These are phyloP conservation scores for Acanthamoeba polyphaga DNA, from an alignment of 208 protist species.

Conservation along the genomic window DNA sequence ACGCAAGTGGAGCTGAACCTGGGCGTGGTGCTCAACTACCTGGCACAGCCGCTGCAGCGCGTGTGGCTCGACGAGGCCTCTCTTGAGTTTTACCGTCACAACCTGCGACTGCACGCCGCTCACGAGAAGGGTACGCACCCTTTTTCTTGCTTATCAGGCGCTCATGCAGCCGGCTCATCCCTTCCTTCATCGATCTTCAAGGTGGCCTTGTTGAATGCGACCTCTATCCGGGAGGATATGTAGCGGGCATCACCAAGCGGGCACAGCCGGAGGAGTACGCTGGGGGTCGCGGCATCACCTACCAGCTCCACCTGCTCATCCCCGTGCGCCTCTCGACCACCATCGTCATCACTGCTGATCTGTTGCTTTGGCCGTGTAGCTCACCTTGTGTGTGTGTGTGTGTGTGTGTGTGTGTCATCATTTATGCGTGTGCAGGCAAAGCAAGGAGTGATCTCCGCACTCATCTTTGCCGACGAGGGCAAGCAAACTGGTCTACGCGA, in stretches of 20 bases:
- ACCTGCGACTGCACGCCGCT: not conserved
- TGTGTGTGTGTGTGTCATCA: not conserved
- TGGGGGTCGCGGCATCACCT: not conserved
- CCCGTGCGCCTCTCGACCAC: not conserved
- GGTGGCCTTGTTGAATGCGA: conserved; percentile 9
- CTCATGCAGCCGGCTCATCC: no score
- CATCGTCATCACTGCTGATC: not conserved
- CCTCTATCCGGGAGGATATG: not conserved
- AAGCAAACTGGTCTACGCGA: not conserved
- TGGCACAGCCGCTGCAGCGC: not conserved
- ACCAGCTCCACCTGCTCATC: conserved; percentile 8
- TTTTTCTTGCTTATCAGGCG: no score
- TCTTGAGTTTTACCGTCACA: conserved; percentile 27
- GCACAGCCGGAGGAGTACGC: not conserved
- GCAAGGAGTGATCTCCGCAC: not conserved
- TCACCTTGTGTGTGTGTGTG: not conserved
- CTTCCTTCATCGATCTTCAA: not conserved
- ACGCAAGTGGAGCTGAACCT: not conserved
- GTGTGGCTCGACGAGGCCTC: conserved; percentile 5
- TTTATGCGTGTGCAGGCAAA: not conserved
- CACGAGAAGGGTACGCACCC: not conserved
- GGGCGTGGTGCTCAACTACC: conserved; percentile 17
- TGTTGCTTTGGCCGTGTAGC: not conserved
- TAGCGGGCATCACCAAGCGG: conserved; percentile 43
- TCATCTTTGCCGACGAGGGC: conserved; percentile 23